Conservation (phyloP, 495 filamentous ascomycete species). For the Talaromyces thailandensis region DNA sequence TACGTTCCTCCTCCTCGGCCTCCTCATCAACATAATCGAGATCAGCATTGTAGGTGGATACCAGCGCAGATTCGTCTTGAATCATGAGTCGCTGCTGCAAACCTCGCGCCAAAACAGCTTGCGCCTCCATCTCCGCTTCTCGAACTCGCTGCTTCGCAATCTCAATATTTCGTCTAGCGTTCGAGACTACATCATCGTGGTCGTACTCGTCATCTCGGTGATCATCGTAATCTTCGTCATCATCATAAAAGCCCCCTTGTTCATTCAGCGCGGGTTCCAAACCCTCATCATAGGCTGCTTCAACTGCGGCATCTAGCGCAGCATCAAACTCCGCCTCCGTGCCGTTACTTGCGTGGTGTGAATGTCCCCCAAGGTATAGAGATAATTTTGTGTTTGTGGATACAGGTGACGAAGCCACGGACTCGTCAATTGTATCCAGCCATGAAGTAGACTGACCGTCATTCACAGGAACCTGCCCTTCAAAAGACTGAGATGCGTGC, state of each 20-base stretch:
- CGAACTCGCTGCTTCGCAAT: slow-evolving; percentile 69
- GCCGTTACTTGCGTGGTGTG: slow-evolving; percentile 57
- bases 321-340: slow-evolving; percentile 94
- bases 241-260: slow-evolving; percentile 28
- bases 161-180: slow-evolving; percentile 62
- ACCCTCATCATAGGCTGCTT: slow-evolving; percentile 91
- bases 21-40: slow-evolving; percentile 57
- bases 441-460: slow-evolving; percentile 81
- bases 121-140: slow-evolving; percentile 69
- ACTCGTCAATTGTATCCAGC: slow-evolving; percentile 96
- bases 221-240: slow-evolving; percentile 27
- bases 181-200: slow-evolving; percentile 50
- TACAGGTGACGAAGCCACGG: slow-evolving; percentile 67
- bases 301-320: slow-evolving; percentile 89
- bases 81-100: slow-evolving; percentile 28
- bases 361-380: slow-evolving; percentile 54
- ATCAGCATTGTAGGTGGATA: slow-evolving; percentile 25
- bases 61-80: slow-evolving; percentile 23
- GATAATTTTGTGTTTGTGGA: slow-evolving; percentile 78
- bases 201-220: slow-evolving; percentile 53
- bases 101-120: slow-evolving; percentile 45
- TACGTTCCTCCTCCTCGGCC: slow-evolving; percentile 82
- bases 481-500: slow-evolving; percentile 20
- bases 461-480: slow-evolving; percentile 31
- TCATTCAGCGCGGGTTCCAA: slow-evolving; percentile 59